Conservation (phyloP, 2,329 filamentous ascomycete species). For the Pseudocercospora crystallina region DNA sequence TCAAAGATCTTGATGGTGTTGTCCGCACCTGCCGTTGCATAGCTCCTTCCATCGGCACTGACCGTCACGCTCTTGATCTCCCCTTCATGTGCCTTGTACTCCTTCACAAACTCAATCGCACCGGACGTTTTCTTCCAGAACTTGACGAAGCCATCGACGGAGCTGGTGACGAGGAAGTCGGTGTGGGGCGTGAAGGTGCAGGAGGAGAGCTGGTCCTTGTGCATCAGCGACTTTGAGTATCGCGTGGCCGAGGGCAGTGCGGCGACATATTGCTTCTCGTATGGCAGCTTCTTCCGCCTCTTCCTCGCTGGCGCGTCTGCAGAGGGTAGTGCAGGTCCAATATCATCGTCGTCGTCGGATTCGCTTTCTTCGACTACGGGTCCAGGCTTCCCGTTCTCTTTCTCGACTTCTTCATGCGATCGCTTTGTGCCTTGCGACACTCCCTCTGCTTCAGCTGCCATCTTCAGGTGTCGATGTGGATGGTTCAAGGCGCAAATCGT, state of each 20-base stretch:
- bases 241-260: slow-evolving; percentile 77
- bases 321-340: slow-evolving; percentile 86
- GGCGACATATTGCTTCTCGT: slow-evolving; percentile 92
- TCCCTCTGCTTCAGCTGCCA: slow-evolving; percentile 19
- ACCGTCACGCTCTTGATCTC: slow-evolving; percentile 81
- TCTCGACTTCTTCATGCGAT: slow-evolving; percentile 28
- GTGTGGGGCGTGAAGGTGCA: slow-evolving; percentile 85
- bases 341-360: slow-evolving; percentile 57
- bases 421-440: slow-evolving; percentile 31
- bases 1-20: slow-evolving; percentile 76
- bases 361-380: slow-evolving; percentile 5
- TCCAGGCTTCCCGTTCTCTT: neutral
- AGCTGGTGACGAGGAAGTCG: slow-evolving; percentile 93
- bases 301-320: slow-evolving; percentile 78
- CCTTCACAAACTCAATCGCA: slow-evolving; percentile 96
- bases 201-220: slow-evolving; percentile 90
- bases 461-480: slow-evolving; percentile 5
- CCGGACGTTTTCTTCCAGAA: slow-evolving; percentile 94
- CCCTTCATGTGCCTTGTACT: slow-evolving; percentile 86
- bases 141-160: slow-evolving; percentile 92
- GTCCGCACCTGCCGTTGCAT: slow-evolving; percentile 81
- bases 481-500: neutral
- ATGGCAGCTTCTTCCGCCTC: slow-evolving; percentile 74
- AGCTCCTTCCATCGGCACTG: slow-evolving; percentile 88
- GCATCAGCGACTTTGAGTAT: slow-evolving; percentile 97